These are phyloP conservation scores for Nemania diffusa DNA, from an alignment of 2,329 filamentous ascomycete genomes.

Conservation along the genomic window DNA sequence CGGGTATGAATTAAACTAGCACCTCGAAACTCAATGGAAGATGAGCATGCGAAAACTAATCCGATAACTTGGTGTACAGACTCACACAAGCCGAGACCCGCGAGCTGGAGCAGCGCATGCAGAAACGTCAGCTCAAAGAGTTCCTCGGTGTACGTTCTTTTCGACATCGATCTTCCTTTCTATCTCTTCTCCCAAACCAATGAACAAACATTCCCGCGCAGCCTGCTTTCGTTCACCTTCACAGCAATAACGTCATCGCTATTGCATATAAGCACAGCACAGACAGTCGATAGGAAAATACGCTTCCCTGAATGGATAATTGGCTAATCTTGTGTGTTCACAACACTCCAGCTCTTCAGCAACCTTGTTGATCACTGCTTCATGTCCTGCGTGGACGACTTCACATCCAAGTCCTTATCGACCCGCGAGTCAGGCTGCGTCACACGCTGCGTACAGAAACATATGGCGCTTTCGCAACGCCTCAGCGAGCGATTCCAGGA, in stretches of 20 bases:
- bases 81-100: slow-evolving; percentile 85
- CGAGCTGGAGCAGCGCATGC: slow-evolving; percentile 93
- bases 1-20: slow-evolving; percentile 38
- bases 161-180: not conserved
- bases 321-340: slow-evolving; percentile 10
- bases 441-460: slow-evolving; percentile 94
- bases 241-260: not conserved
- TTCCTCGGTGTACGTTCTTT: slow-evolving; percentile 87
- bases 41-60: slow-evolving; percentile 12
- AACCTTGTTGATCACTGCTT: slow-evolving; percentile 90
- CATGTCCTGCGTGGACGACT: slow-evolving; percentile 96
- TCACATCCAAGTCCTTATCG: slow-evolving; percentile 94
- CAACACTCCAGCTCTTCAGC: slow-evolving; percentile 61
- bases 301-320: not conserved
- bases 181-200: not conserved
- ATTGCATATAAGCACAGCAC: not conserved
- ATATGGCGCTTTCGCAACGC: slow-evolving; percentile 89
- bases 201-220: not conserved
- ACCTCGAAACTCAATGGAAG: not conserved
- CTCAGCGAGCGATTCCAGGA: slow-evolving; percentile 90
- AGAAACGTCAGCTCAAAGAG: slow-evolving; percentile 98
- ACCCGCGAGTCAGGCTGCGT: slow-evolving; percentile 91
- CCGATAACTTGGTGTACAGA: slow-evolving; percentile 47
- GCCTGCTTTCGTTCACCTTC: not conserved
- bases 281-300: not conserved